phyloP scores from a whole-genome alignment of 768 basidiomycete species.

The Tricholoma flavovirens region DNA sequence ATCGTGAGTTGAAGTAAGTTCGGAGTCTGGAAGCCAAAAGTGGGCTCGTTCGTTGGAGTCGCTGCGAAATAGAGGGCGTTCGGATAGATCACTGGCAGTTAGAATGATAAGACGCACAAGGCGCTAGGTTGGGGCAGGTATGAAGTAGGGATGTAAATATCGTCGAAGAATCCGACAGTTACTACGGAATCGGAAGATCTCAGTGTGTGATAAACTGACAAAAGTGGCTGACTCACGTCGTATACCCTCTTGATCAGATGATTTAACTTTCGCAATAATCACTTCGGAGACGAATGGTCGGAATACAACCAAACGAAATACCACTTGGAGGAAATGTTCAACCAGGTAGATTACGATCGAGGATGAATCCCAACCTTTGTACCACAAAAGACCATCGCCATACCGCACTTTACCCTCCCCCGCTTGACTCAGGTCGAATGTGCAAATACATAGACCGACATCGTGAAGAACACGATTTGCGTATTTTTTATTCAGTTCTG shows the following conservation, averaged over 20 bases:
- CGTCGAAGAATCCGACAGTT: constrained; percentile 88
- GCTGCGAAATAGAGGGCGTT: constrained; percentile 29
- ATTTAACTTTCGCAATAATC: constrained; percentile 82
- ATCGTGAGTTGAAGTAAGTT: constrained; percentile 47
- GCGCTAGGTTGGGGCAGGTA: constrained; percentile 79
- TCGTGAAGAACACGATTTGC: constrained; percentile 88
- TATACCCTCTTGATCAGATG: constrained; percentile 80
- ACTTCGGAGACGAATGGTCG: constrained; percentile 89
- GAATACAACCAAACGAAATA: constrained; percentile 88
- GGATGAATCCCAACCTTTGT: constrained; percentile 42
- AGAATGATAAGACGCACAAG: constrained; percentile 46
- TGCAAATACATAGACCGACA: constrained; percentile 85
- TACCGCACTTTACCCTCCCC: constrained; percentile 92
- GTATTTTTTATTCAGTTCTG: constrained; percentile 92
- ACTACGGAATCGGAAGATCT: constrained; percentile 39
- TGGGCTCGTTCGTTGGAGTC: constrained; percentile 79
- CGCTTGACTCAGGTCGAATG: constrained; percentile 81
- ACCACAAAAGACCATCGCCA: constrained; percentile 93
- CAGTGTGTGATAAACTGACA: background rate
- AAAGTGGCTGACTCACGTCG: constrained; percentile 48
- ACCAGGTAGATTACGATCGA: background rate
- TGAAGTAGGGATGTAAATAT: constrained; percentile 76
- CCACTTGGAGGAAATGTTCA: constrained; percentile 41
- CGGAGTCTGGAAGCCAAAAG: constrained; percentile 73
- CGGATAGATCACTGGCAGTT: background rate